phyloP scores from a whole-genome alignment of 768 basidiomycete species.

The Lentinula boryana region DNA sequence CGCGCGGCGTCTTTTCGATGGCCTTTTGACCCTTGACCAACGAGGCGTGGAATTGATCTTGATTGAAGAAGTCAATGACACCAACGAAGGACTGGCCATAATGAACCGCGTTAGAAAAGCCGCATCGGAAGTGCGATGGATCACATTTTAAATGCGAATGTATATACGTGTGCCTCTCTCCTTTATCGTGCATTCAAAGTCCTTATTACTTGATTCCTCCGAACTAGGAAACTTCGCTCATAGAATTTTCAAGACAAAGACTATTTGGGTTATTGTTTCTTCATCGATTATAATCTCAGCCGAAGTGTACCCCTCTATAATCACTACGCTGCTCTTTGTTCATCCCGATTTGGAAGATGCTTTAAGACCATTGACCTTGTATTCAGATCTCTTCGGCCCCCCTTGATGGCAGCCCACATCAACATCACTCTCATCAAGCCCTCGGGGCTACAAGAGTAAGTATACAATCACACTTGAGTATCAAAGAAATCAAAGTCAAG shows the following conservation, averaged over 20 bases:
- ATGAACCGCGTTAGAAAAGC: slow-evolving; percentile 95
- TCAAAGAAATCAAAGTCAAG: not conserved
- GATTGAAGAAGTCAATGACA: slow-evolving; percentile 79
- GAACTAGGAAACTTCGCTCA: not conserved
- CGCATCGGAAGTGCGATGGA: slow-evolving; percentile 52
- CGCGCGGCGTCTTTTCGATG: slow-evolving; percentile 84
- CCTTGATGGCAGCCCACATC: not conserved
- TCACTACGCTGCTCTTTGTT: not conserved
- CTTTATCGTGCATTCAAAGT: not conserved
- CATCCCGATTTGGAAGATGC: not conserved
- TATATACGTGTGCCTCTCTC: not conserved
- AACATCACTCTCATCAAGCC: not conserved
- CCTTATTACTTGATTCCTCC: not conserved
- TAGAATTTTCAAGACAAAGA: too few relatives aligned
- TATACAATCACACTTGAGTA: not conserved
- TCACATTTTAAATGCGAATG: slow-evolving; percentile 16
- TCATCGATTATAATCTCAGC: not conserved
- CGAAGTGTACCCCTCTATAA: too few relatives aligned
- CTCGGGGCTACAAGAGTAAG: not conserved
- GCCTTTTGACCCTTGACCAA: slow-evolving; percentile 72
- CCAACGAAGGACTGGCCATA: slow-evolving; percentile 81
- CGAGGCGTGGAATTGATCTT: slow-evolving; percentile 77
- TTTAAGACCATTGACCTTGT: not conserved
- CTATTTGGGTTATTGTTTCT: not conserved
- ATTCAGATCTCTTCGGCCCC: not conserved